phyloP scores from a whole-genome alignment of 2,329 filamentous ascomycete genomes.

The Lizonia empirigonia region DNA sequence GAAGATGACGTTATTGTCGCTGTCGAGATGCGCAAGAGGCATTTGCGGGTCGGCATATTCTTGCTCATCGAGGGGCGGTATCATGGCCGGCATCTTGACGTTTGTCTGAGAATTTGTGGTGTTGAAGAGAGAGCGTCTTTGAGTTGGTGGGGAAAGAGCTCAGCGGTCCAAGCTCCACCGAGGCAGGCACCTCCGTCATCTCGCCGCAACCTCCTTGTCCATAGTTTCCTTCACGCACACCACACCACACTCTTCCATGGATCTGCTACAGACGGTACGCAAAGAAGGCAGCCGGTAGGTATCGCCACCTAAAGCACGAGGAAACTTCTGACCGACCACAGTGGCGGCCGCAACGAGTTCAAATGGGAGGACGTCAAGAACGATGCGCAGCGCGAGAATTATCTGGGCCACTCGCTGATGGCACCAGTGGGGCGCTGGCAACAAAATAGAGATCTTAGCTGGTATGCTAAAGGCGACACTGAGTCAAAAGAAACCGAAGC shows the following conservation, averaged over 20 bases:
- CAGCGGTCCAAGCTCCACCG: conserved; percentile 12
- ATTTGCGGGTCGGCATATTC: conserved; percentile 35
- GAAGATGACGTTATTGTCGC: conserved; percentile 56
- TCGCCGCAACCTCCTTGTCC: conserved; percentile 29
- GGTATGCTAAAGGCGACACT: conserved; percentile 67
- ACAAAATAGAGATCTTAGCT: conserved; percentile 70
- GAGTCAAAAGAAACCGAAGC: conserved; percentile 62
- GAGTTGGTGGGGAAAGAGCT: conserved; percentile 9
- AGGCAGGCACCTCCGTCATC: conserved; percentile 28
- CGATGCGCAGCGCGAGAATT: conserved; percentile 86
- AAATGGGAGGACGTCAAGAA: conserved; percentile 93
- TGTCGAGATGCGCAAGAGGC: conserved; percentile 33
- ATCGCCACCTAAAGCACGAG: conserved; percentile 5
- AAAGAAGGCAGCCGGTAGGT: conserved; percentile 78
- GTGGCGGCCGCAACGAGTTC: conserved; percentile 89
- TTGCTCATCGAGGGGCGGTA: conserved; percentile 42
- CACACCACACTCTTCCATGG: conserved; percentile 65
- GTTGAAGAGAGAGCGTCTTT: conserved; percentile 3
- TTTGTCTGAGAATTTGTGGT: neutral
- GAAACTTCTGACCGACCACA: conserved; percentile 26
- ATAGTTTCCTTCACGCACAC: conserved; percentile 11
- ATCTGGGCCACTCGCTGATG: conserved; percentile 88
- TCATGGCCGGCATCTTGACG: conserved; percentile 34
- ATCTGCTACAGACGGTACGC: conserved; percentile 88
- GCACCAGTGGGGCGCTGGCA: conserved; percentile 93